Conservation (phyloP, 2,329 filamentous ascomycete species). For the Ascochyta lentis region DNA sequence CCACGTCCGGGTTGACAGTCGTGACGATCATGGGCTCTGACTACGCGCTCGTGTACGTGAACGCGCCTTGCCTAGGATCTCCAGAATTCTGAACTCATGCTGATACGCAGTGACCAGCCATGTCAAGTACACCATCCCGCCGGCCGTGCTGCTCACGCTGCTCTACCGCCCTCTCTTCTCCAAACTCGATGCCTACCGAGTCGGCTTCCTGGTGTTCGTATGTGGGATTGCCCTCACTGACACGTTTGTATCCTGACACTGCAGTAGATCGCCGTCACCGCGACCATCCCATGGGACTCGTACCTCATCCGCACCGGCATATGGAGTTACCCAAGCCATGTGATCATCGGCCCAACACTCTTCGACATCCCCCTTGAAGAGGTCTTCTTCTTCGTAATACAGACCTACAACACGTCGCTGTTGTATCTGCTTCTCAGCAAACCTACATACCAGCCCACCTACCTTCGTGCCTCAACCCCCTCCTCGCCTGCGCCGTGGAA, state of each 20-base stretch:
- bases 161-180: slow-evolving; percentile 68
- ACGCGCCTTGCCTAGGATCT: slow-evolving; percentile 10
- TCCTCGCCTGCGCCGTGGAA: slow-evolving; percentile 44
- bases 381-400: slow-evolving; percentile 78
- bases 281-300: slow-evolving; percentile 79
- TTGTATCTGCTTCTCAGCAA: slow-evolving; percentile 73
- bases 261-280: slow-evolving; percentile 66
- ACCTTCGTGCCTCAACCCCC: slow-evolving; percentile 55
- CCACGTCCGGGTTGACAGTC: slow-evolving; percentile 16
- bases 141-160: slow-evolving; percentile 64
- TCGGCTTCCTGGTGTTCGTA: slow-evolving; percentile 64
- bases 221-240: slow-evolving; percentile 15
- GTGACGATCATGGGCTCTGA: slow-evolving; percentile 61
- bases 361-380: slow-evolving; percentile 74
- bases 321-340: slow-evolving; percentile 74
- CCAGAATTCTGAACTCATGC: slow-evolving; percentile 8
- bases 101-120: slow-evolving; percentile 56
- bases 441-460: slow-evolving; percentile 62
- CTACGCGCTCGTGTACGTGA: slow-evolving; percentile 67
- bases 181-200: slow-evolving; percentile 67
- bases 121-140: slow-evolving; percentile 70
- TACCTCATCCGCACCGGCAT: slow-evolving; percentile 72
- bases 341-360: slow-evolving; percentile 67
- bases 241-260: slow-evolving; percentile 28
- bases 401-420: slow-evolving; percentile 75